Base-by-base conservation (phyloP, 2,329 filamentous ascomycete species). In the Dothiorella sarmentorum region DNA sequence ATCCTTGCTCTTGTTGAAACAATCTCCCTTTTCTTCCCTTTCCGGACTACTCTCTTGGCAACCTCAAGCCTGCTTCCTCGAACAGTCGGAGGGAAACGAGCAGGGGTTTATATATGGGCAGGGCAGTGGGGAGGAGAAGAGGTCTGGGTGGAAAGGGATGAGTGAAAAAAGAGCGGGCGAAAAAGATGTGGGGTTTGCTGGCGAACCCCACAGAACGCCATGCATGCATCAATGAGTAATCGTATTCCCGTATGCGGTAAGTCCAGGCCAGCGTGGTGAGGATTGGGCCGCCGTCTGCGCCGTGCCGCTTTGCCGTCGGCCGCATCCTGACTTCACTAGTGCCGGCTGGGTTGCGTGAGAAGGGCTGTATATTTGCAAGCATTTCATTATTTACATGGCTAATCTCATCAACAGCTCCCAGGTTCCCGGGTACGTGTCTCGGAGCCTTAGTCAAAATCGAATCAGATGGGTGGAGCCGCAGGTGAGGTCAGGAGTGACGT, bases 401-500 rank as follows among this genome's bases (percentile, higher is more conserved):
- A n/a, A n/a, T n/a, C n/a, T n/a, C n/a, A n/a, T n/a, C n/a, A n/a
- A n/a, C n/a, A n/a, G n/a, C n/a, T n/a, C n/a, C n/a, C n/a, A n/a
- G n/a, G n/a, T n/a, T n/a, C n/a, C n/a, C n/a, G n/a, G n/a, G n/a
- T n/a, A n/a, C 31, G 3, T 18, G 22, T 20, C 22, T 20, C 22
- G 10, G 10, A 29, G 13, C 15, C 7, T 51, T 37, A 17, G 47
- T 51, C 47, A 53, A 7, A 29, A 29, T 53, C 49, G 35, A 17
- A 17, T 35, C 49, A 53, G 49, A 24, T 37, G 13, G 15, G 45
- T 17, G 31, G 37, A 51, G 31, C 4, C 45, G 17, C 45, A 26
- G 31, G 49, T 53, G 49, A 53, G 35, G 49, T 53, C 49, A 53
- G 49, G 35, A 40, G 49, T 31, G 49, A 40, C 49, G 49, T 38